These are phyloP conservation scores for Pythium brachiatum DNA, from an alignment of 352 stramenopile species.

Conservation along the genomic window DNA sequence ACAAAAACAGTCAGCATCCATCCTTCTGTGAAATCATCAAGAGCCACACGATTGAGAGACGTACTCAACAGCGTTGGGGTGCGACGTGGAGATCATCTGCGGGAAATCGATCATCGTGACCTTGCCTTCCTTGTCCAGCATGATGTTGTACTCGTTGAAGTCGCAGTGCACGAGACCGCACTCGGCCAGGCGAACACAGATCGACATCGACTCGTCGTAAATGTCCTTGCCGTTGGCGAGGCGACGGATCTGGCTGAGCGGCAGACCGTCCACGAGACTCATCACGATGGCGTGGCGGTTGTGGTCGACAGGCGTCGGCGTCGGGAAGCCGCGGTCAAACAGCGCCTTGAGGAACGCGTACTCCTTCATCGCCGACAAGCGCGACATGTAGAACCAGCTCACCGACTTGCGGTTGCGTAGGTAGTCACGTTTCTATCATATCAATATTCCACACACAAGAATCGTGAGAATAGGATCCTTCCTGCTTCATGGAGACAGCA, in stretches of 20 bases:
- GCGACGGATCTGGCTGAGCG: conserved; percentile 94
- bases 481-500: background rate
- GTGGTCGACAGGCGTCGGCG: conserved; percentile 95
- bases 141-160: conserved; percentile 99
- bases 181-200: conserved; percentile 95
- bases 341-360: conserved; percentile 99
- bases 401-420: conserved; percentile 93
- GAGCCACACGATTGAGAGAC: no score
- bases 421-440: conserved; percentile 96
- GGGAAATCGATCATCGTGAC: conserved; percentile 99
- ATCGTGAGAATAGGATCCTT: no score
- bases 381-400: conserved; percentile 99
- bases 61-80: conserved; percentile 97
- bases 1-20: background rate
- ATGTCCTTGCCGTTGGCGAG: conserved; percentile 92
- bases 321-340: conserved; percentile 96
- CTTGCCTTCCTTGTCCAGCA: conserved; percentile 92
- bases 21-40: no score
- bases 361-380: conserved; percentile 98
- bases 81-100: conserved; percentile 99
- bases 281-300: conserved; percentile 99
- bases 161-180: conserved; percentile 99
- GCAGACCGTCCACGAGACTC: conserved; percentile 93
- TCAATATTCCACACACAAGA: no score
- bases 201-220: conserved; percentile 95